Evolutionary conservation across 441 rosid species (phyloP).

Genomic region (Syzygium malaccense): DNA sequence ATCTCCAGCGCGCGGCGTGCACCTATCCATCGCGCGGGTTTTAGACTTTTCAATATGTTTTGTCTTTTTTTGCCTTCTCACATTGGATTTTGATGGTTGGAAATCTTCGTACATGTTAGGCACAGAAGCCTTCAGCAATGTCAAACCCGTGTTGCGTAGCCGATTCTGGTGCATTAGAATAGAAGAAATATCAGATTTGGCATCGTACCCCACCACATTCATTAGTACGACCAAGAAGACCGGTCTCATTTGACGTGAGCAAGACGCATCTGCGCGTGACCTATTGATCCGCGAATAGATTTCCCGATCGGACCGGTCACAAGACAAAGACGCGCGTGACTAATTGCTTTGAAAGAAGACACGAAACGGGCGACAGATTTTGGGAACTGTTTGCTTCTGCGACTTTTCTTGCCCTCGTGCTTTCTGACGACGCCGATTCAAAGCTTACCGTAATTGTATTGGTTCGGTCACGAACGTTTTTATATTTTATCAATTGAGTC

Average conservation of each 20-base stretch:
- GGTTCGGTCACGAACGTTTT: not conserved
- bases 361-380: too few species aligned
- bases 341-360: not conserved
- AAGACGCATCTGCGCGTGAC: not conserved
- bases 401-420: too few species aligned
- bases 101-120: fast-evolving
- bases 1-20: not conserved
- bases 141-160: not conserved
- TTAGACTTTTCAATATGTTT: not conserved
- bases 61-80: not conserved
- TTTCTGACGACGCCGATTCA: too few species aligned
- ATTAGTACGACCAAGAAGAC: not conserved
- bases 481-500: not conserved
- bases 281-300: not conserved
- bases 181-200: not conserved
- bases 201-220: not conserved
- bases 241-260: not conserved
- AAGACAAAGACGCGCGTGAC: not conserved
- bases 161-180: not conserved
- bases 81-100: not conserved
- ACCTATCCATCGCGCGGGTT: not conserved
- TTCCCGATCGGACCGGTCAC: not conserved
- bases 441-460: fast-evolving
- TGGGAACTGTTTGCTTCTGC: too few species aligned
- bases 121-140: not conserved